Conservation (phyloP, 805 yeast species). For the Teunomyces atbi region DNA sequence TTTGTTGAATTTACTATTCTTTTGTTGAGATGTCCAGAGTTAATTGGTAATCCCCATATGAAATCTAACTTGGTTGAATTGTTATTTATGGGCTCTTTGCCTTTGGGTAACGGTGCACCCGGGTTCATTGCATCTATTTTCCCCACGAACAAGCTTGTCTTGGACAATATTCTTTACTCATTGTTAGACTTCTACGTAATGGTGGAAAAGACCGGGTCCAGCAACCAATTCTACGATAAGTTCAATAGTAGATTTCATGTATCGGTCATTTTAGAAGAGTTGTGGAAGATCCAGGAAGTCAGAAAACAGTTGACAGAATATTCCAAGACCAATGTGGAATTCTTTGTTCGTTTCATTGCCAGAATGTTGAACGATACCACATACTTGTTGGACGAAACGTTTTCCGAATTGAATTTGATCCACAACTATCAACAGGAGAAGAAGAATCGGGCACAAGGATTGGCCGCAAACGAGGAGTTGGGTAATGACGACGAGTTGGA, state of each 20-base stretch:
- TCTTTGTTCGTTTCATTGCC: constrained; percentile 90
- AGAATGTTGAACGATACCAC: constrained; percentile 94
- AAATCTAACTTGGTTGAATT: constrained; percentile 82
- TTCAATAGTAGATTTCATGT: constrained; percentile 88
- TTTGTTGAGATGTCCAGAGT: constrained; percentile 78
- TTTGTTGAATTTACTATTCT: constrained; percentile 73
- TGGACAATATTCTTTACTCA: constrained; percentile 71
- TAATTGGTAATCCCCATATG: constrained; percentile 89
- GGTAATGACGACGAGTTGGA: constrained; percentile 64
- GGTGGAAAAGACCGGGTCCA: constrained; percentile 94
- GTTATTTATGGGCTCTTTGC: constrained; percentile 70
- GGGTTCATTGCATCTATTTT: constrained; percentile 75
- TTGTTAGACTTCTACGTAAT: constrained; percentile 87
- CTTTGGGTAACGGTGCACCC: constrained; percentile 52
- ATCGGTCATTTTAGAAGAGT: constrained; percentile 73
- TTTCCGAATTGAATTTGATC: constrained; percentile 73
- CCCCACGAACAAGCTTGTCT: constrained; percentile 60
- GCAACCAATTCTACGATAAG: constrained; percentile 93
- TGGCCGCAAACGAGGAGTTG: constrained; percentile 31
- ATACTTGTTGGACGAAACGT: constrained; percentile 84
- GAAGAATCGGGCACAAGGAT: constrained; percentile 42
- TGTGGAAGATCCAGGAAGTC: constrained; percentile 76
- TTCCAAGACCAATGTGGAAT: constrained; percentile 67
- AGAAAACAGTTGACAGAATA: constrained; percentile 66
- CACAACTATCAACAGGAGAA: constrained; percentile 72